Conservation (phyloP, 108 stramenopile species). For the Skeletonema menzelii region DNA sequence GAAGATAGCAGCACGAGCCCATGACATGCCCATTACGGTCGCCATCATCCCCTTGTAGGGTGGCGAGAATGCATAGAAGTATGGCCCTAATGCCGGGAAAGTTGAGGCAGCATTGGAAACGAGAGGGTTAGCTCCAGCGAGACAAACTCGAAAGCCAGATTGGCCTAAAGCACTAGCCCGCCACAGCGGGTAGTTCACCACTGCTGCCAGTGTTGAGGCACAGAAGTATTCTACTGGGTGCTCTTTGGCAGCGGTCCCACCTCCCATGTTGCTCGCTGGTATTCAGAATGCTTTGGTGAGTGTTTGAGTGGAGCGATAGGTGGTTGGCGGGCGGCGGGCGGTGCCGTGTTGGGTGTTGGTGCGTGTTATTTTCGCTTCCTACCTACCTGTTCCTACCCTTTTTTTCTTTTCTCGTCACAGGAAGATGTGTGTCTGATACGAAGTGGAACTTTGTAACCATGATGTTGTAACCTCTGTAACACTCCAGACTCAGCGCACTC, state of each 20-base stretch:
- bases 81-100: slow-evolving; percentile 43
- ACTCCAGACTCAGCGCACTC: no score
- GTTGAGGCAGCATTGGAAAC: slow-evolving; percentile 19
- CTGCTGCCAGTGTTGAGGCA: slow-evolving; percentile 75
- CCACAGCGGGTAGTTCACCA: slow-evolving; percentile 85
- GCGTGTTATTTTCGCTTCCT: no score
- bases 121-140: slow-evolving; percentile 1
- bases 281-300: no score
- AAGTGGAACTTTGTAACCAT: no score
- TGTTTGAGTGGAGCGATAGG: no score
- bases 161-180: slow-evolving; percentile 80
- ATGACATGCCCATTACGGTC: slow-evolving; percentile 94
- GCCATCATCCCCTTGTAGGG: slow-evolving; percentile 94
- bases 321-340: no score
- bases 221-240: slow-evolving; percentile 75
- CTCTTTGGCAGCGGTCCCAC: slow-evolving; percentile 71
- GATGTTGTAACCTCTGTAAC: no score
- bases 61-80: slow-evolving; percentile 88
- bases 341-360: no score
- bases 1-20: slow-evolving; percentile 97
- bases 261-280: slow-evolving; percentile 43
- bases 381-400: no score
- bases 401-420: no score
- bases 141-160: slow-evolving; percentile 68
- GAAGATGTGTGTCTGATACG: no score